phyloP scores from a whole-genome alignment of 306 rosid genomes.

The Prunus salicina region DNA sequence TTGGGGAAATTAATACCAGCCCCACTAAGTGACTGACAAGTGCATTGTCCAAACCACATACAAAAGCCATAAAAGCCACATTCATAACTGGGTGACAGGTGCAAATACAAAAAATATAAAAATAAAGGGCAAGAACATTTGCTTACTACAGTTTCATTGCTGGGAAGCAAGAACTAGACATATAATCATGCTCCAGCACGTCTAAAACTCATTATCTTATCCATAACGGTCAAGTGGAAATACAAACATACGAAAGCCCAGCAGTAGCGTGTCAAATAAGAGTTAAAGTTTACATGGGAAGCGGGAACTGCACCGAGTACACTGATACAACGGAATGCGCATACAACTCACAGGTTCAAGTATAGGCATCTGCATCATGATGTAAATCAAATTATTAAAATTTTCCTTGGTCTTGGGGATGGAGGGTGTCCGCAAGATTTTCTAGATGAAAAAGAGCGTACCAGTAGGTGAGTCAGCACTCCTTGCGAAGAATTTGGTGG shows the following conservation, averaged over 20 bases:
- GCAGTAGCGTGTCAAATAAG: not conserved
- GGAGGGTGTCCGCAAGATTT: not conserved
- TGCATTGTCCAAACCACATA: too few species aligned
- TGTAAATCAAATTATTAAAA: conserved; percentile 9
- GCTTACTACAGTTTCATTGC: too few species aligned
- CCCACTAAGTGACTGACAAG: too few species aligned
- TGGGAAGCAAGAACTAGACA: not conserved
- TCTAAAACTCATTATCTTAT: too few species aligned
- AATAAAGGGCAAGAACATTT: too few species aligned
- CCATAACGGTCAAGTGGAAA: too few species aligned
- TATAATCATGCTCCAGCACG: not conserved
- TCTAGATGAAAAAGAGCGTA: not conserved
- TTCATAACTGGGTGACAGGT: too few species aligned
- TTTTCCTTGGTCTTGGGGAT: not conserved
- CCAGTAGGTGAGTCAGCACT: conserved; percentile 16
- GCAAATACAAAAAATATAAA: too few species aligned
- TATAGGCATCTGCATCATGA: conserved; percentile 18
- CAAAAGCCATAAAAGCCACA: too few species aligned
- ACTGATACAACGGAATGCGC: not conserved
- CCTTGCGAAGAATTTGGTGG: conserved; percentile 23
- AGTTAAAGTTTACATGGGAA: not conserved
- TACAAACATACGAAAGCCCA: not conserved
- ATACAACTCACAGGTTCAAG: conserved; percentile 14
- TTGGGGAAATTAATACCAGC: not conserved
- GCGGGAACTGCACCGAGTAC: not conserved